These are phyloP conservation scores for Rhytidhysteron rufulum DNA, from an alignment of 2,329 filamentous ascomycete genomes.

Conservation along the genomic window DNA sequence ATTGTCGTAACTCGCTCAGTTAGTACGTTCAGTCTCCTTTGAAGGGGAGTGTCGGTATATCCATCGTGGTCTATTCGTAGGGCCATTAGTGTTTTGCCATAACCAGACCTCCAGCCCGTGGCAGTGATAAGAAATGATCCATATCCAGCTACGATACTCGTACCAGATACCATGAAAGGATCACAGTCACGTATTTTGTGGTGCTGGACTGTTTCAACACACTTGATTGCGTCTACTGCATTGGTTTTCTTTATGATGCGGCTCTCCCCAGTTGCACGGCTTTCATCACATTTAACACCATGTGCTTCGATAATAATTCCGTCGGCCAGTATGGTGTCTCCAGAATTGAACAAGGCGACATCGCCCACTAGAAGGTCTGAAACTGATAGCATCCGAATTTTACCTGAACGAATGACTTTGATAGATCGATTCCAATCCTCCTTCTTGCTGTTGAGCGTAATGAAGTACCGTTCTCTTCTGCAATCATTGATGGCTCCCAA, in stretches of 20 bases:
- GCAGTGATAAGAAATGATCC: constrained; percentile 54
- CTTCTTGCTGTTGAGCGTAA: background rate
- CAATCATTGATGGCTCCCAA: background rate
- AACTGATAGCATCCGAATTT: no score
- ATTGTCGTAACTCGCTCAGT: constrained; percentile 52
- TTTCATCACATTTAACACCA: constrained; percentile 67
- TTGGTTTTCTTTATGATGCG: constrained; percentile 65
- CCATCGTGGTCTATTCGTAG: constrained; percentile 51
- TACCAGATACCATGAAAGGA: constrained; percentile 61
- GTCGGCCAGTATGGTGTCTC: constrained; percentile 67
- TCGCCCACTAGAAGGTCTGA: constrained; percentile 64
- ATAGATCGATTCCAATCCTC: no score
- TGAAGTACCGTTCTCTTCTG: background rate
- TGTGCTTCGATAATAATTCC: constrained; percentile 65
- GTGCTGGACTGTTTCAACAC: constrained; percentile 48
- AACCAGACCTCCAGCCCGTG: constrained; percentile 53
- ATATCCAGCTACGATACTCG: constrained; percentile 52
- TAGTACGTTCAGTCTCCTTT: constrained; percentile 51
- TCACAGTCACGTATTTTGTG: constrained; percentile 53
- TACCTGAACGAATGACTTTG: no score
- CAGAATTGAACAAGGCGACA: constrained; percentile 63
- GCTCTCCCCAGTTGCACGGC: constrained; percentile 68
- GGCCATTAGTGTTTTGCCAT: constrained; percentile 55
- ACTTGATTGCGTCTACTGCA: constrained; percentile 57
- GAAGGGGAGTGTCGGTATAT: constrained; percentile 53